Percentiles rank a stretch among this genome's conserved stretches.
These are phyloP conservation scores for Andrographis paniculata DNA, from an alignment of 305 asterid genomes.

Conservation along the genomic window DNA sequence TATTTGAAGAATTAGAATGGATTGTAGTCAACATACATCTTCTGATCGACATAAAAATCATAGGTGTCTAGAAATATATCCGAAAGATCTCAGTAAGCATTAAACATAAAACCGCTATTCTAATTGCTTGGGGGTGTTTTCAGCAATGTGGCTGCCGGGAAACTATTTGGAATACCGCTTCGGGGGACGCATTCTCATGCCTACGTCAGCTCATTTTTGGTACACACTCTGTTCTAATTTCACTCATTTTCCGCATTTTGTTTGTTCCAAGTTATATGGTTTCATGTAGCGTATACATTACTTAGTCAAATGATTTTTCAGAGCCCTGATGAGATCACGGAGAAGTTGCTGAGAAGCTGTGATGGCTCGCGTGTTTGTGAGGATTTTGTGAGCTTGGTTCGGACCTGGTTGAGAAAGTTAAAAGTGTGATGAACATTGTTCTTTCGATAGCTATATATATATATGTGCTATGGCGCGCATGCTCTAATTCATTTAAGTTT, in stretches of 20 bases:
- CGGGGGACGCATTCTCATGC: slow-evolving; percentile 99
- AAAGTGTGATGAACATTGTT: slow-evolving; percentile 45
- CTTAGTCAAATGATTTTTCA: slow-evolving; percentile 31
- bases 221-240: slow-evolving; percentile 23
- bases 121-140: slow-evolving; percentile 15
- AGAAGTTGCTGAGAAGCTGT: slow-evolving; percentile 58
- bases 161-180: slow-evolving; percentile 94
- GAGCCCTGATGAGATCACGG: slow-evolving; percentile 84
- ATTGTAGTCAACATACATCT: too few relatives aligned
- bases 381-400: slow-evolving; percentile 75
- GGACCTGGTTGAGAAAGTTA: slow-evolving; percentile 69
- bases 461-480: too few relatives aligned
- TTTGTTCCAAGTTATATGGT: slow-evolving; percentile 1
- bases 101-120: too few relatives aligned
- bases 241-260: slow-evolving; percentile 1
- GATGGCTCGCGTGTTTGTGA: slow-evolving; percentile 70
- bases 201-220: slow-evolving; percentile 96
- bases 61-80: too few relatives aligned
- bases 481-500: too few relatives aligned
- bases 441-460: too few relatives aligned
- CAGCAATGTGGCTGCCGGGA: slow-evolving; percentile 99
- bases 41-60: too few relatives aligned
- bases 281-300: background rate
- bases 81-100: too few relatives aligned
- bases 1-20: too few relatives aligned